Percentiles rank a stretch among this genome's conserved stretches.
phyloP scores from a whole-genome alignment of 2,329 filamentous ascomycete genomes.

The Ophiocordyceps australis region DNA sequence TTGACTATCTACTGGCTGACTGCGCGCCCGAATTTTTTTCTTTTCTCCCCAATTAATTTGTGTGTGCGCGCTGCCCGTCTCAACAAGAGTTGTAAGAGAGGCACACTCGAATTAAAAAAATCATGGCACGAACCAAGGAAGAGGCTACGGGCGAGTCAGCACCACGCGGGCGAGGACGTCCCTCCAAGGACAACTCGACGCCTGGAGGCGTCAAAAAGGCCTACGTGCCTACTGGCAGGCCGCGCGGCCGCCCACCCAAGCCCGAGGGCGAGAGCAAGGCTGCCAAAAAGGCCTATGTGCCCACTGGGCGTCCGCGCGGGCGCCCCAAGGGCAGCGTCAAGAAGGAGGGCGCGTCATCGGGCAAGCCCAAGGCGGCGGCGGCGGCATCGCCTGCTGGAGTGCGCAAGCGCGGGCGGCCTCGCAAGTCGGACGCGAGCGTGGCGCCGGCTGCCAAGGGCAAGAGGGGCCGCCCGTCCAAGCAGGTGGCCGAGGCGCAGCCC shows the following conservation, averaged over 20 bases:
- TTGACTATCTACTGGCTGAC: too few species aligned
- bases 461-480: constrained; percentile 1
- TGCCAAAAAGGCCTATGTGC: constrained; percentile 14
- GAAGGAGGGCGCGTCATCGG: constrained; percentile 5
- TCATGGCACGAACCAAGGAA: constrained; percentile 15
- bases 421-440: constrained; percentile 8
- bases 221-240: constrained; percentile 18
- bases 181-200: constrained; percentile 19
- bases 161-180: constrained; percentile 8
- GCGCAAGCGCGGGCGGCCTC: constrained; percentile 12
- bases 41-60: too few species aligned
- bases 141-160: constrained; percentile 7
- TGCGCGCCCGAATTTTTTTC: too few species aligned
- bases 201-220: constrained; percentile 20
- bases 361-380: background rate
- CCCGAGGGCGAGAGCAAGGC: too few species aligned
- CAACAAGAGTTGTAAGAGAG: too few species aligned
- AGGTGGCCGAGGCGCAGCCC: background rate
- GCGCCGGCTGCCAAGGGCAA: constrained; percentile 4
- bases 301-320: constrained; percentile 27
- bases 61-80: too few species aligned
- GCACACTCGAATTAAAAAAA: too few species aligned
- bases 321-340: constrained; percentile 23
- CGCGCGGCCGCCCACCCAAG: constrained; percentile 22
- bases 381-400: constrained; percentile 1